Base-by-base conservation (phyloP, 805 yeast species). In the Metschnikowia borealis region DNA sequence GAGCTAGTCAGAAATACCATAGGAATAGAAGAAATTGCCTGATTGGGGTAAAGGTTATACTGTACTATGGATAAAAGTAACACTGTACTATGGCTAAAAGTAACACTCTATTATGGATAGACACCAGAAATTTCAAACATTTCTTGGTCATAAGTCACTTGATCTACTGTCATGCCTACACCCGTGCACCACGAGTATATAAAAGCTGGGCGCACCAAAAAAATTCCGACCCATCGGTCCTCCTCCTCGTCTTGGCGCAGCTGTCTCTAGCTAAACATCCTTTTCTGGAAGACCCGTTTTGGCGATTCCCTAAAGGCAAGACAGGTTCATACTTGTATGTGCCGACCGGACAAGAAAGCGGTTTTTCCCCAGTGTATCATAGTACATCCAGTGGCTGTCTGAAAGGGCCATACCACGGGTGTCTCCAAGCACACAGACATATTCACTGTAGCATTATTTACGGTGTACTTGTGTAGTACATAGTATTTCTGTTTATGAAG, bases 381-480 rank as follows among this genome's bases (percentile, higher is more conserved):
- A 72, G 78, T 73, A 71, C 78, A 70, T 73, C 77, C 63, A 62
- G 64, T 48, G 57, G 69, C 63, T 34, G 36, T 42, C 31, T 13
- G 38, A 33, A 38, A 51, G 50, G 54, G 36, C 47, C 62, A 52
- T 61, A 70, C 69, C 67, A 62, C 68, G 66, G 77, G 77, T 71
- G 78, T 73, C 78, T 73, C 78, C 78, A 72, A 70, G 74, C 69
- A 63, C 75, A 73, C 78, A 65, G 53, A 73, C 77, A 73, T 62
- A 8, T 1, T 34, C 5, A 26, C 11, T 3, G 29, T 26, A 10
- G 29, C 11, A 10, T 26, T 8, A 8, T 26, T 11, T 26, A 10
- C 29, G 8, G 29, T 26, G 11, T 21, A 21, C 26, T 21, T 21
- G 8, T 26, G 8, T 26, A 8, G 11, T 23, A 1, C 29, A 7